These are phyloP conservation scores for Cephaloascus fragrans DNA, from an alignment of 805 yeast genomes.

Conservation along the genomic window DNA sequence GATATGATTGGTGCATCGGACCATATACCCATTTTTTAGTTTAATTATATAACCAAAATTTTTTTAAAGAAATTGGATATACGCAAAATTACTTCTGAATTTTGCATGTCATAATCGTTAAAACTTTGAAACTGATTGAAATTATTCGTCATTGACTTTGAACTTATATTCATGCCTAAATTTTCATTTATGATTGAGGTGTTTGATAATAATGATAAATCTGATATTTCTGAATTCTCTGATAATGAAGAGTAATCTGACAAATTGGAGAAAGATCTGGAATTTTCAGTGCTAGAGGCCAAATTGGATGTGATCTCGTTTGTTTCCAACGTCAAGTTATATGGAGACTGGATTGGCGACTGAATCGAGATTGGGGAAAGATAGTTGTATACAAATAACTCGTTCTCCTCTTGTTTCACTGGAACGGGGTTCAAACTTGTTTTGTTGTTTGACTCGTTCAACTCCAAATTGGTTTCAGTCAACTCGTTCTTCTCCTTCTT, in stretches of 20 bases:
- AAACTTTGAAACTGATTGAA: too few relatives aligned
- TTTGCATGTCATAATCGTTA: slow-evolving; percentile 5
- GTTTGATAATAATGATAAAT: slow-evolving; percentile 1
- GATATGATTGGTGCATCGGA: slow-evolving; percentile 1
- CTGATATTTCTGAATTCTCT: too few relatives aligned
- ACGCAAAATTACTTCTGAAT: not conserved
- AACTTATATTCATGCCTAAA: slow-evolving; percentile 6
- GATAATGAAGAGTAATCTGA: too few relatives aligned
- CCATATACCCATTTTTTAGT: not conserved
- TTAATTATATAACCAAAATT: too few relatives aligned
- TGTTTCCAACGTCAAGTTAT: slow-evolving; percentile 20
- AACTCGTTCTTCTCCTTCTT: not conserved
- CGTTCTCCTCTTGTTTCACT: slow-evolving; percentile 2
- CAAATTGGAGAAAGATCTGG: too few relatives aligned
- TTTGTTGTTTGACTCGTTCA: not conserved
- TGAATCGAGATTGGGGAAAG: slow-evolving; percentile 33
- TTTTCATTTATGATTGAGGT: slow-evolving; percentile 5
- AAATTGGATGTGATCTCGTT: too few relatives aligned
- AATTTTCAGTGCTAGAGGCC: too few relatives aligned
- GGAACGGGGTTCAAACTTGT: not conserved
- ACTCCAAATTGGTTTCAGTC: not conserved
- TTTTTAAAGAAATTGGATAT: not conserved
- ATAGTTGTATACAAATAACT: slow-evolving; percentile 18
- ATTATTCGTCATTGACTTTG: too few relatives aligned
- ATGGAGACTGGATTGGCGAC: slow-evolving; percentile 27